Evolutionary conservation across 1,139 yeast genomes (phyloP), one percentile per base, ranked within the genome.

Genomic region (Zygotorulaspora mrakii): DNA sequence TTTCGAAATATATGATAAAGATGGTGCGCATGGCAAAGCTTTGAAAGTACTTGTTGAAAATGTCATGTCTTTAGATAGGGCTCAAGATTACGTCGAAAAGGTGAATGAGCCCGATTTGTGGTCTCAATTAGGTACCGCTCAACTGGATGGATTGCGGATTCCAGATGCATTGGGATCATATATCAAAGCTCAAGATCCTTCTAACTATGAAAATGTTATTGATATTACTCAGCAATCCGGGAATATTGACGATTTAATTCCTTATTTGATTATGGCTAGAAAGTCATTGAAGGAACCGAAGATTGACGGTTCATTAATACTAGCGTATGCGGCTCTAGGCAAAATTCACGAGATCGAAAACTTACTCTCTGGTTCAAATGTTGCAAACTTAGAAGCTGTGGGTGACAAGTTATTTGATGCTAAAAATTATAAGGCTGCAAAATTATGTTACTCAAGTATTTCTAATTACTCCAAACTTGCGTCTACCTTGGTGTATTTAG

Each of bases 191-290:
- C 78, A 82, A 58, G 95, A 91, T 63, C 95, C 97, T 40, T 77
- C 84, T 46, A 88, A 91, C 70, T 91, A 74, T 60, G 88, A 81
- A 45, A 89, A 85, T 58, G 96, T 91, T 37, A 89, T 94, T 67
- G 97, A 91, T 57, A 84, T 89, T 61, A 82, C 98, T 40, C 94
- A 88, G 59, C 94, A 86, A 59, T 95, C 96, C 30, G 97, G 96
- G 49, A 91, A 89, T 64, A 95, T 82, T 62, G 96, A 89, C 59
- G 98, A 91, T 64, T 79, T 94, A 54, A 73, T 91, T 55, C 79
- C 86, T 52, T 91, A 77, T 68, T 76, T 91, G 68, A 75, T 77
- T 50, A 87, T 89, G 95, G 96, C 98, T n/a, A 82, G 98, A 68
- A 79, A 82, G 63, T 74, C 88, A 16, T 73, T 88, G 60, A 84